phyloP scores from a whole-genome alignment of 1,284 basidiomycete genomes.

The Ganoderma resinaceum region DNA sequence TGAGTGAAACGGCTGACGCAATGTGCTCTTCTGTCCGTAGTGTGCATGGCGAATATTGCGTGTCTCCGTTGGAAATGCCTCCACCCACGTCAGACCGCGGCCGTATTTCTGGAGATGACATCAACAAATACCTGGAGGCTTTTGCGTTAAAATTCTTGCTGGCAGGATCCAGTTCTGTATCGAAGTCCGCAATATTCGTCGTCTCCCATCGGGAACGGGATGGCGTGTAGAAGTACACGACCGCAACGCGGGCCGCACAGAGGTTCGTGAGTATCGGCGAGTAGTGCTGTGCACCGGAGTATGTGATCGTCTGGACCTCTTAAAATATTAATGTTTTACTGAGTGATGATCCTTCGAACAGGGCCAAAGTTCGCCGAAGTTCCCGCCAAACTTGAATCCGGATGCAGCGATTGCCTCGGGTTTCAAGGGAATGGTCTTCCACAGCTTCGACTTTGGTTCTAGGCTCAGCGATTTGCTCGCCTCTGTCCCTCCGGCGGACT shows the following conservation, averaged over 20 bases:
- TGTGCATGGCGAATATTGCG: conserved; percentile 64
- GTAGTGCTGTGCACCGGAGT: conserved; percentile 67
- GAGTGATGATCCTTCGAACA: conserved; percentile 31
- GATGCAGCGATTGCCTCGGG: conserved; percentile 42
- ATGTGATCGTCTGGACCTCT: conserved; percentile 26
- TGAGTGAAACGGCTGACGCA: neutral
- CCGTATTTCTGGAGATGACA: conserved; percentile 56
- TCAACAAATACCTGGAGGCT: conserved; percentile 58
- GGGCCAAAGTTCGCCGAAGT: conserved; percentile 59
- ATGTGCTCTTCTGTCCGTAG: conserved; percentile 38
- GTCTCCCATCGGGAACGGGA: conserved; percentile 12
- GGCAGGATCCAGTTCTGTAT: conserved; percentile 53
- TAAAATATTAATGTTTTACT: neutral
- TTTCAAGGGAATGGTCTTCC: conserved; percentile 56
- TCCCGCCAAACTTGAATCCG: conserved; percentile 46
- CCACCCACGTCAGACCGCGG: conserved; percentile 47
- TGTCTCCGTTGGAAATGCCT: conserved; percentile 55
- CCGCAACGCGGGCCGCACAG: conserved; percentile 30
- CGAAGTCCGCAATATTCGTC: conserved; percentile 53
- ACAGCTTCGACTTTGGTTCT: conserved; percentile 54
- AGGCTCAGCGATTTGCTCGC: conserved; percentile 50
- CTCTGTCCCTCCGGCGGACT: conserved; percentile 29
- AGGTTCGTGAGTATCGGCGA: conserved; percentile 48
- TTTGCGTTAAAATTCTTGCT: conserved; percentile 55
- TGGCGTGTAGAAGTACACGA: conserved; percentile 53